Percentiles rank a stretch among this genome's conserved stretches.
phyloP scores from a whole-genome alignment of 805 yeast species.

The Torulaspora delbrueckii region DNA sequence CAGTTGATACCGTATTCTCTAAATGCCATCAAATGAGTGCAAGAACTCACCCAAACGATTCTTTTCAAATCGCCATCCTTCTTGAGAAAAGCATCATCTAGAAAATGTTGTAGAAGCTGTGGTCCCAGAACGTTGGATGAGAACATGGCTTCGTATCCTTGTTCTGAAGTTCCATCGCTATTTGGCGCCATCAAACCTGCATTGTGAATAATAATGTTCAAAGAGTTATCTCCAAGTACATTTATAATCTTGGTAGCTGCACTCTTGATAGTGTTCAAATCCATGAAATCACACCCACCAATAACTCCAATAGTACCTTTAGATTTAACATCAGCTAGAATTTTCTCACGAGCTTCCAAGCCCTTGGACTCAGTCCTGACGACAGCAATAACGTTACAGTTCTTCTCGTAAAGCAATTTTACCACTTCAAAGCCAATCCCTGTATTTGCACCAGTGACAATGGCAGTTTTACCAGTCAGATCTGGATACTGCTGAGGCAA shows the following conservation, averaged over 20 bases:
- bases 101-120: slow-evolving; percentile 36
- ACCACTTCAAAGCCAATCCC: slow-evolving; percentile 36
- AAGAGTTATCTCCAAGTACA: slow-evolving; percentile 16
- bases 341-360: slow-evolving; percentile 25
- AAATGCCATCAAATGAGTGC: slow-evolving; percentile 32
- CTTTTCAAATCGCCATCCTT: slow-evolving; percentile 33
- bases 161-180: slow-evolving; percentile 28
- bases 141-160: slow-evolving; percentile 38
- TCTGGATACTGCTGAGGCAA: slow-evolving; percentile 37
- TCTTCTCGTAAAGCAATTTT: slow-evolving; percentile 30
- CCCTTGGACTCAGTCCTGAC: slow-evolving; percentile 37
- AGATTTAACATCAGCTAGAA: slow-evolving; percentile 27
- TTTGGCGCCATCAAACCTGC: slow-evolving; percentile 37
- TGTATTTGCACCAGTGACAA: slow-evolving; percentile 40
- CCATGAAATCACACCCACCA: slow-evolving; percentile 37
- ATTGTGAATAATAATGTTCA: slow-evolving; percentile 35
- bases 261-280: slow-evolving; percentile 35
- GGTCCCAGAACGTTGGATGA: slow-evolving; percentile 39
- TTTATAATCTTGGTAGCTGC: slow-evolving; percentile 27
- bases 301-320: slow-evolving; percentile 25
- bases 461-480: slow-evolving; percentile 36
- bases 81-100: slow-evolving; percentile 36
- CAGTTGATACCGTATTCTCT: slow-evolving; percentile 33
- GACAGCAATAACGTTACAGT: slow-evolving; percentile 34
- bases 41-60: slow-evolving; percentile 40